Base-by-base conservation (phyloP, 2,329 filamentous ascomycete species). In the Aspergillus terreus region DNA sequence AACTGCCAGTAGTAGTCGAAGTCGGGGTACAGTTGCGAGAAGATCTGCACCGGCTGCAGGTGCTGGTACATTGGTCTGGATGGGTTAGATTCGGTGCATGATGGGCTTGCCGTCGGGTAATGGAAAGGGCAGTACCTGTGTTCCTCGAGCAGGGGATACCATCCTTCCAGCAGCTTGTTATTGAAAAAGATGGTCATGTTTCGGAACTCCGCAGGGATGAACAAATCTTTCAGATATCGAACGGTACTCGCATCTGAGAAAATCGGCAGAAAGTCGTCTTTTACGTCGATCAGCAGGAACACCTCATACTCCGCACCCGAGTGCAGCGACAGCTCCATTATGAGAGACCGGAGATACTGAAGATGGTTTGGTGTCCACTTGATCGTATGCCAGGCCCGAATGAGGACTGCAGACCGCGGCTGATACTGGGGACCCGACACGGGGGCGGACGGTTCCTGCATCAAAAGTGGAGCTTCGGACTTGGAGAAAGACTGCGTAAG, bases 321-420 rank as follows among this genome's bases (percentile, higher is more conserved):
- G 50, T 82, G 80, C 46, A 92, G 72, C 9, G 84, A 81, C 6
- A 92, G 75, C 68, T 96, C 92, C 19, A 86, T 82, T 63, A 96
- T 90, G 71, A 96, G 82, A 30, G 91, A 86, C 27, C 92, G 86
- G 33, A 96, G 71, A 63, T 90, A 90, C 69, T 92, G 83, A 45
- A 92, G 78, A 63, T 94, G 89, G 62, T 95, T 88, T 40, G 87
- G 82, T 9, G 84, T 84, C 78, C 90, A 96, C 7, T 82, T 62
- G 59, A 88, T 95, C 59, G 88, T 87, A 58, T 86, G 84, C 88
- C 89, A 96, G 46, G 87, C 87, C 21, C 92, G 82, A 21, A 96
- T 81, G 1, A 96, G 82, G 5, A 96, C 79, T 2, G 89, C 91
- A 0, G 88, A 92, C 19, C 89, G 61, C 12, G 61, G 41, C 50